phyloP scores from a whole-genome alignment of 768 basidiomycete species.

The Kwoniella newhampshirensis region DNA sequence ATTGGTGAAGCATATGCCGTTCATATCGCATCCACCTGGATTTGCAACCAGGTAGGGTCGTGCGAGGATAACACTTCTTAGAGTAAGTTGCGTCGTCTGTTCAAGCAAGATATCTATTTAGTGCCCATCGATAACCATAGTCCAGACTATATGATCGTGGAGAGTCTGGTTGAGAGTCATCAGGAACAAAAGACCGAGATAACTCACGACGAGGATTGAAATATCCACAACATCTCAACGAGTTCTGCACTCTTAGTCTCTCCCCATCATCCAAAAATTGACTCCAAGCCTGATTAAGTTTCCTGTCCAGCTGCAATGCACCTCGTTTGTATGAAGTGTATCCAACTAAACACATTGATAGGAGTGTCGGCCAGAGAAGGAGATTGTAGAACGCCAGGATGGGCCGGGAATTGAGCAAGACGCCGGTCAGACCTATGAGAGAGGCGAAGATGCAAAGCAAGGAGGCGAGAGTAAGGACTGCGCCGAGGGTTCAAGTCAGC shows the following conservation, averaged over 20 bases:
- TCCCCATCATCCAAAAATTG: slow-evolving; percentile 62
- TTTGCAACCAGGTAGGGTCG: slow-evolving; percentile 69
- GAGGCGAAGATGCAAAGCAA: slow-evolving; percentile 62
- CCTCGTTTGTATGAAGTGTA: slow-evolving; percentile 67
- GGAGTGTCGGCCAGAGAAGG: slow-evolving; percentile 66
- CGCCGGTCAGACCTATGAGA: slow-evolving; percentile 63
- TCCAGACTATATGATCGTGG: no score
- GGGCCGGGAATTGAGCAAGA: slow-evolving; percentile 67
- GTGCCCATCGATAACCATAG: no score
- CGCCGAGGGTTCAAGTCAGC: no score
- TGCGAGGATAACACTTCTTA: slow-evolving; percentile 63
- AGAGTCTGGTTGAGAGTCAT: no score
- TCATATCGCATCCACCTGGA: slow-evolving; percentile 63
- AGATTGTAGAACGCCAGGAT: slow-evolving; percentile 68
- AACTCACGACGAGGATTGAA: slow-evolving; percentile 59
- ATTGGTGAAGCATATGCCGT: slow-evolving; percentile 56
- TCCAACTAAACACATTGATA: slow-evolving; percentile 63
- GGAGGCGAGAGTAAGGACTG: slow-evolving; percentile 63
- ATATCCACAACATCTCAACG: slow-evolving; percentile 65
- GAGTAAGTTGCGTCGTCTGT: slow-evolving; percentile 62
- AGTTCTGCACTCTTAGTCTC: slow-evolving; percentile 63
- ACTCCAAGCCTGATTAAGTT: slow-evolving; percentile 69
- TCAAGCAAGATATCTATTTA: not conserved
- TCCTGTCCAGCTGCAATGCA: slow-evolving; percentile 64
- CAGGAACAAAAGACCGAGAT: not conserved